These are phyloP conservation scores for Naegleria gruberi DNA, from an alignment of 208 protist species.

Conservation along the genomic window DNA sequence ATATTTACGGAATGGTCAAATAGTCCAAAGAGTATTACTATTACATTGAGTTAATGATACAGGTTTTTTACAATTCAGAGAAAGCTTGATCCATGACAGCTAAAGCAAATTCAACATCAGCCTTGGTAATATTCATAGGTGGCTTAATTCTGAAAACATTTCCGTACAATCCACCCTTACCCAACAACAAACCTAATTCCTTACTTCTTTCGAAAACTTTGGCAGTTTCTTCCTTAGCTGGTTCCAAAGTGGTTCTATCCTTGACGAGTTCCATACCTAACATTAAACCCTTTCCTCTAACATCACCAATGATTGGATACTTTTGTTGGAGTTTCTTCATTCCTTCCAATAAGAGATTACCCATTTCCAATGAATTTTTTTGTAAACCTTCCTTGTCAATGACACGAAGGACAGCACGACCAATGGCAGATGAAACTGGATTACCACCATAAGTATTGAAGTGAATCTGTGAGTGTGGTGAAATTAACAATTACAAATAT, in stretches of 20 bases:
- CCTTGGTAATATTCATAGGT: slow-evolving; percentile 46
- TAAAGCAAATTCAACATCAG: slow-evolving; percentile 37
- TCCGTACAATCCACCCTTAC: slow-evolving; percentile 45
- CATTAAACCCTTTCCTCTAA: slow-evolving; percentile 52
- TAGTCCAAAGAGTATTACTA: no score
- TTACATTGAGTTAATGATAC: no score
- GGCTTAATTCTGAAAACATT: slow-evolving; percentile 56
- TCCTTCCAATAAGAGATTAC: slow-evolving; percentile 35
- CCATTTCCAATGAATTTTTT: slow-evolving; percentile 37
- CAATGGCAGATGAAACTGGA: slow-evolving; percentile 49
- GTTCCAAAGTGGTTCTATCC: slow-evolving; percentile 35
- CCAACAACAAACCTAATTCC: slow-evolving; percentile 44
- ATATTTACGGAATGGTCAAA: no score
- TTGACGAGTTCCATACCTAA: slow-evolving; percentile 50
- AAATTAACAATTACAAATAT: background rate
- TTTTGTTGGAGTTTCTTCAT: slow-evolving; percentile 40
- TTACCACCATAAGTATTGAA: slow-evolving; percentile 42
- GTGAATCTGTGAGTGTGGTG: slow-evolving; percentile 19
- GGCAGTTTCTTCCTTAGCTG: slow-evolving; percentile 36
- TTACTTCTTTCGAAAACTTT: slow-evolving; percentile 36
- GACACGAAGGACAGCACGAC: slow-evolving; percentile 49
- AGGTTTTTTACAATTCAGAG: slow-evolving; percentile 26
- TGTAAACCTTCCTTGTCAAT: slow-evolving; percentile 46
- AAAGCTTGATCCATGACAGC: slow-evolving; percentile 29
- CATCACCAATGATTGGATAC: slow-evolving; percentile 40